Evolutionary conservation across 176 grass and related monocot species (phyloP), one percentile per base, ranked within the genome.

Genomic region (Juncus inflexus): DNA sequence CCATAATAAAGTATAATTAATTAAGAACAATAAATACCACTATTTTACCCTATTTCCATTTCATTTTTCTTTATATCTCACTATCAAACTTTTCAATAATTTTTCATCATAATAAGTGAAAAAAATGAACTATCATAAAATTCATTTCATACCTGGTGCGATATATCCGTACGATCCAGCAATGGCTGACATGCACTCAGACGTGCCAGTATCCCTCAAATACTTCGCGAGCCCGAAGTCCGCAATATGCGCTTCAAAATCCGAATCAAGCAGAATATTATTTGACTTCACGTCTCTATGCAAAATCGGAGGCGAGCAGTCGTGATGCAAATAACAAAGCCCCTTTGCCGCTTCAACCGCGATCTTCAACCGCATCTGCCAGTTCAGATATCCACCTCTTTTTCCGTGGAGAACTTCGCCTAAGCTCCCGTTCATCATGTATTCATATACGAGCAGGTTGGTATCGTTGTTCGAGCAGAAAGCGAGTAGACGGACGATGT

Each of bases 151-250:
- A 92, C 89, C 89, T 85, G 89, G 89, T 47, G 89, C 89, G 56
- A 92, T 92, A 72, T 92, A 92, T 13, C 89, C 89, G 74, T 92
- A 92, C 2, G 89, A 92, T 8, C 84, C 89, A 19, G 89, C 84
- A 14, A 92, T 79, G 70, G 89, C 84, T 15, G 89, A 87, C 89
- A 92, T 92, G 78, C 84, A 92, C 66, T 87, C 84, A 3, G 84
- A 82, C 3, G 84, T 62, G 4, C 75, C 87, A 53, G 58, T 78
- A 39, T 58, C 82, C 67, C 63, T 45, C 39, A 92, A 77, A 62
- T 85, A 87, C 76, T 92, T 92, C 52, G 89, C 89, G 0, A 92
- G 89, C 3, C 89, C 89, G 19, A 92, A 92, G 69, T 92, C 89
- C 2, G 89, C 89, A 1, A 92, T 84, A 77, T 92, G 89, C 0